These are phyloP conservation scores for Ascochyta lentis DNA, from an alignment of 2,329 filamentous ascomycete genomes.

Conservation along the genomic window DNA sequence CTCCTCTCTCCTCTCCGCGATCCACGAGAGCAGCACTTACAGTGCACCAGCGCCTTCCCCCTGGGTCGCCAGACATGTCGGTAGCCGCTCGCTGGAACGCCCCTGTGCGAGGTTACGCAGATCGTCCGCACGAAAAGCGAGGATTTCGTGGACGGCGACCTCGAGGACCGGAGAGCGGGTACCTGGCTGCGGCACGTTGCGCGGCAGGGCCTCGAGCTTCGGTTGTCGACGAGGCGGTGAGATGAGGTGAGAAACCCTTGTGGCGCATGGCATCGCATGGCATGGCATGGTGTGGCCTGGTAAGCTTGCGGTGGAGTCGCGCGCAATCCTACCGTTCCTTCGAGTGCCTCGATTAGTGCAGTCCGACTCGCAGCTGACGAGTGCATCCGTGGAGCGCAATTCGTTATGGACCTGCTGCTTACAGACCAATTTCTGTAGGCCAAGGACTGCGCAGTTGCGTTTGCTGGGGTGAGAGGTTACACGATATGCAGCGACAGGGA, in stretches of 20 bases:
- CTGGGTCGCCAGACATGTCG: slow-evolving; percentile 18
- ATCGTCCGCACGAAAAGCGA: slow-evolving; percentile 1
- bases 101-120: slow-evolving; percentile 1
- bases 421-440: no score
- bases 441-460: background rate
- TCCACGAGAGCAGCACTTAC: no score
- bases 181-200: slow-evolving; percentile 16
- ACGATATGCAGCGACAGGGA: slow-evolving; percentile 9
- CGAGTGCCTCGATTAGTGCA: no score
- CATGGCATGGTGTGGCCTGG: no score
- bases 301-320: background rate
- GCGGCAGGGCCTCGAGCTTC: background rate
- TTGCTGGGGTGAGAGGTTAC: background rate
- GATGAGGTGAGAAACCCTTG: background rate
- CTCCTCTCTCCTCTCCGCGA: no score
- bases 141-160: slow-evolving; percentile 14
- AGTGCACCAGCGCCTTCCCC: no score
- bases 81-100: background rate
- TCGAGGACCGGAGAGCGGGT: slow-evolving; percentile 7
- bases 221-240: slow-evolving; percentile 9
- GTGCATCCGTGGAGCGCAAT: no score
- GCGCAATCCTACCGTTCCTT: background rate
- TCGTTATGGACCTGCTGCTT: no score
- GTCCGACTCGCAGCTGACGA: no score
- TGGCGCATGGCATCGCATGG: background rate